Conservation (phyloP, 176 grass and related monocot species). For the Musa beccarii region DNA sequence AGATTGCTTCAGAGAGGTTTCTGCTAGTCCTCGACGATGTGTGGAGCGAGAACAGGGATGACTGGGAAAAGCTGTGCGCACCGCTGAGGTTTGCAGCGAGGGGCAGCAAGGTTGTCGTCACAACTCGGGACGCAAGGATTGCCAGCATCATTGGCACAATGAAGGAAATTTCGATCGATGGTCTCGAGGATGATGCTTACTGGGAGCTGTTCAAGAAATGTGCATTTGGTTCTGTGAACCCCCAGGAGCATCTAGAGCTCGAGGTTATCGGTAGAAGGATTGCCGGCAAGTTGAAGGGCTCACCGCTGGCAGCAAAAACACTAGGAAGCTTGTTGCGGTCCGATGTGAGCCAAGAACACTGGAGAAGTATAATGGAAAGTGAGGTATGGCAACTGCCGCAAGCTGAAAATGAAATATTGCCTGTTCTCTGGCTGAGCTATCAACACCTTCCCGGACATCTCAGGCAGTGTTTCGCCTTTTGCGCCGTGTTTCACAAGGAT, state of each 20-base stretch:
- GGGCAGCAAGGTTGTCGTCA: neutral
- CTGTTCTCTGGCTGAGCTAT: conserved; percentile 27
- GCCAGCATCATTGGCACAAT: neutral
- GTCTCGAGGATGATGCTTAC: conserved; percentile 1
- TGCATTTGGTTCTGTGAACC: conserved; percentile 22
- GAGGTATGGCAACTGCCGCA: conserved; percentile 23
- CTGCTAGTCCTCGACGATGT: conserved; percentile 45
- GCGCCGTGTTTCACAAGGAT: conserved; percentile 25
- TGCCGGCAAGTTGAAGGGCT: conserved; percentile 21
- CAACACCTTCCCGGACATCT: conserved; percentile 12
- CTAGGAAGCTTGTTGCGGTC: conserved; percentile 15
- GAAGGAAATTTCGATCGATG: conserved; percentile 2
- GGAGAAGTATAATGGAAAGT: conserved; percentile 19
- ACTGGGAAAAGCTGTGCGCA: neutral
- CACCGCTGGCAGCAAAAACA: conserved; percentile 28
- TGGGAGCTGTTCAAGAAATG: conserved; percentile 24
- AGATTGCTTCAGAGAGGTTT: conserved; percentile 3
- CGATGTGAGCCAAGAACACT: conserved; percentile 10
- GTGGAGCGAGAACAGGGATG: conserved; percentile 23
- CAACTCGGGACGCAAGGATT: conserved; percentile 5
- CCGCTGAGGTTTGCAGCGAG: neutral
- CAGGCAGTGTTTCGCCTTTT: conserved; percentile 21
- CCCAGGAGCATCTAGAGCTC: neutral
- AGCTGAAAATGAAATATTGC: conserved; percentile 8
- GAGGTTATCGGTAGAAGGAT: conserved; percentile 20